Evolutionary conservation across 202 grass and related monocot genomes (phyloP).

Genomic region (Carex arenaria): DNA sequence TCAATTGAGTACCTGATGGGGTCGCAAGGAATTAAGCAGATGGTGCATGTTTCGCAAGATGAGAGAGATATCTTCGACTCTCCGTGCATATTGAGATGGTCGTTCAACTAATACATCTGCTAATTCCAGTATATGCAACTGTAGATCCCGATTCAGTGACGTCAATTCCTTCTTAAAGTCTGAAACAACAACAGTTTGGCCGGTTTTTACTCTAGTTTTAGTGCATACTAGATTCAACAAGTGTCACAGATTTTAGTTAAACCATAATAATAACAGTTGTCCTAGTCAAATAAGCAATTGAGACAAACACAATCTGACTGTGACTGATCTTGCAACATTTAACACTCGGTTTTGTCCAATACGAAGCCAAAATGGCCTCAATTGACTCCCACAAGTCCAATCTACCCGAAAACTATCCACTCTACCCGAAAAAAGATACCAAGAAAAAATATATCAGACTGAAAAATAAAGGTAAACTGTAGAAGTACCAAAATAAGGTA

Average conservation of each 20-base stretch:
- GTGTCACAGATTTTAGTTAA: neutral
- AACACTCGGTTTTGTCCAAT: neutral
- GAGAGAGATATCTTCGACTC: conserved; percentile 86
- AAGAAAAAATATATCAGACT: neutral
- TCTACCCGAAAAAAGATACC: neutral
- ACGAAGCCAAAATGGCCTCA: neutral
- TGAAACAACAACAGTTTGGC: conserved; percentile 29
- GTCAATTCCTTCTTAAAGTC: conserved; percentile 87
- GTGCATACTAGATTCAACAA: neutral
- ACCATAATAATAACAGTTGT: neutral
- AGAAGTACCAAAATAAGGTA: neutral
- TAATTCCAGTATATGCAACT: conserved; percentile 91
- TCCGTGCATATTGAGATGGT: conserved; percentile 81
- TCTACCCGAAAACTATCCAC: neutral
- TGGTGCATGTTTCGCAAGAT: conserved; percentile 92
- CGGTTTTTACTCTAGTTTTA: conserved; percentile 4
- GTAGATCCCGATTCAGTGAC: conserved; percentile 83
- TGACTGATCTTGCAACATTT: neutral
- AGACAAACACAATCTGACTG: neutral
- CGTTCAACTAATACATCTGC: conserved; percentile 92
- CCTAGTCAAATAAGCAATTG: neutral
- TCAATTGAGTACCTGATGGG: conserved; percentile 54
- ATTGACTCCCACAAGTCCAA: neutral
- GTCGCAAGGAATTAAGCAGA: conserved; percentile 74
- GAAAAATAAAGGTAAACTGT: neutral